Conservation (phyloP, 805 yeast species). For the Suhomyces pyralidae region DNA sequence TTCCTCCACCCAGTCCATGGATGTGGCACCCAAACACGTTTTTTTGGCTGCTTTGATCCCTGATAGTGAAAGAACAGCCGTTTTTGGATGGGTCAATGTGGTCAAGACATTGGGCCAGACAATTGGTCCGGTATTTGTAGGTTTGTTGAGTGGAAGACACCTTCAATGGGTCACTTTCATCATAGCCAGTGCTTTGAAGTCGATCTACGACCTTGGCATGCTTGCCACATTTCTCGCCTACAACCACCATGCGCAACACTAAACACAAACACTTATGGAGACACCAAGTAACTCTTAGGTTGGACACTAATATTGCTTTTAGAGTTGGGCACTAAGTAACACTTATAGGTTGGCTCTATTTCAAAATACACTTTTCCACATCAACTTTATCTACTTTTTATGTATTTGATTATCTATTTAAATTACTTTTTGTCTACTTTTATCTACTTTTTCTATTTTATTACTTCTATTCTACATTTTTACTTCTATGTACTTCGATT, state of each 20-base stretch:
- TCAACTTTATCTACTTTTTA: too few relatives aligned
- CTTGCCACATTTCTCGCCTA: slow-evolving; percentile 24
- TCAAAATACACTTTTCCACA: too few relatives aligned
- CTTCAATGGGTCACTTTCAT: slow-evolving; percentile 43
- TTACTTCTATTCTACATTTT: too few relatives aligned
- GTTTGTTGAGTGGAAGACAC: slow-evolving; percentile 32
- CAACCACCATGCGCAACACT: slow-evolving; percentile 18
- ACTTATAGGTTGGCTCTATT: too few relatives aligned
- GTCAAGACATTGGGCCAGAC: slow-evolving; percentile 41
- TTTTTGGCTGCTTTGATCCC: slow-evolving; percentile 42
- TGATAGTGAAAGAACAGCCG: slow-evolving; percentile 40
- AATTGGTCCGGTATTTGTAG: slow-evolving; percentile 43
- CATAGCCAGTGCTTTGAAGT: slow-evolving; percentile 39
- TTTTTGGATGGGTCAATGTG: slow-evolving; percentile 44
- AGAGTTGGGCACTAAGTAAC: too few relatives aligned
- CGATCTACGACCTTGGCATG: slow-evolving; percentile 40
- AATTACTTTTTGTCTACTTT: too few relatives aligned
- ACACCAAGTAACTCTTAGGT: too few relatives aligned
- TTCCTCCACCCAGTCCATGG: slow-evolving; percentile 45
- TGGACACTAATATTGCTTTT: too few relatives aligned
- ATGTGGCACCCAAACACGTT: slow-evolving; percentile 47
- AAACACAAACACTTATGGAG: too few relatives aligned
- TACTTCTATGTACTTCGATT: too few relatives aligned
- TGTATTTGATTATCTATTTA: too few relatives aligned
- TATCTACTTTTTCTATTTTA: too few relatives aligned